Base-by-base conservation (phyloP, 1,284 basidiomycete species). In the Chalciporus sp. region DNA sequence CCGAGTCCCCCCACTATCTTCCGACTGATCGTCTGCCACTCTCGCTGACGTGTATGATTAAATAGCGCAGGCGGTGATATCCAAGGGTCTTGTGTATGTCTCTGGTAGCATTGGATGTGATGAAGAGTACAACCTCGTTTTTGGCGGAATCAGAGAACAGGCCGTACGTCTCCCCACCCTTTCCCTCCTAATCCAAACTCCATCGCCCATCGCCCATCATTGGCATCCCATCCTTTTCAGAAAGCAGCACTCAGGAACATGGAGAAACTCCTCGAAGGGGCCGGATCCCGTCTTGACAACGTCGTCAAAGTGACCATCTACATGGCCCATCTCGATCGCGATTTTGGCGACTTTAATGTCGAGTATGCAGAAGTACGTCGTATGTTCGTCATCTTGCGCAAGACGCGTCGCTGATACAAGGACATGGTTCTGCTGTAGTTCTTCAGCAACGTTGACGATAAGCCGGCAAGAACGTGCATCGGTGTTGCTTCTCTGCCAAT, bases 391-490 rank as follows among this genome's bases (percentile, higher is more conserved):
- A 33, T 33, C 23, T 23, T 23, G 23, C 23, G 11, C 12, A 16
- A 33, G 12, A 6, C 4, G 31, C 12, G 12, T 33, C 31, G 12
- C 33, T 40, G 39, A 26, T 46, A 17, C n/a, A n/a, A n/a, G n/a
- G n/a, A n/a, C n/a, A n/a, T n/a, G 20, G 35, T 46, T 7, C 14
- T 17, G 49, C 33, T 14, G 41, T 45, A 85, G 84, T 83, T 79
- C 65, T 84, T 85, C 59, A 68, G 74, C 17, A 69, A 69, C 31
- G 33, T 1, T 49, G 70, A 71, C 17, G 76, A 74, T 14, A 76
- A 83, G 61, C 85, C 85, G 20, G 84, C 85, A 26, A 75, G 85
- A 42, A 88, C 86, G 10, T 87, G 85, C 63, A 70, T 90, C 40
- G 85, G 84, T 4, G 86, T 88, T 16, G 78, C 76, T 3, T 68